phyloP scores from a whole-genome alignment of 2,329 filamentous ascomycete species.

The Alternaria tenuissima region DNA sequence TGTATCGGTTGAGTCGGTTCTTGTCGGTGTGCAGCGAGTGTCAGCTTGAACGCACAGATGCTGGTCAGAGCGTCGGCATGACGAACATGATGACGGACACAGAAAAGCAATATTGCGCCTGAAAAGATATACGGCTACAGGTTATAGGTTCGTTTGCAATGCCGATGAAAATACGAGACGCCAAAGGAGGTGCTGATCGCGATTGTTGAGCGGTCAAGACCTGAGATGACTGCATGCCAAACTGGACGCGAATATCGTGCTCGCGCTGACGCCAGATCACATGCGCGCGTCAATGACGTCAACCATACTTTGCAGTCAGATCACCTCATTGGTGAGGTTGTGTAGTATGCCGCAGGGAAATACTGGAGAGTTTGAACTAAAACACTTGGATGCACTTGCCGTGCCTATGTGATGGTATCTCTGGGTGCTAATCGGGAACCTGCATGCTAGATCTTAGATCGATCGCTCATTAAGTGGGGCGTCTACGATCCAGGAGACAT shows the following conservation, averaged over 20 bases:
- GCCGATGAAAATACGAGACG: background rate
- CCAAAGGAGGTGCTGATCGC: background rate
- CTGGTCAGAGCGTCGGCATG: background rate
- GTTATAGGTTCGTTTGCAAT: background rate
- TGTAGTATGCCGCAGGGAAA: background rate
- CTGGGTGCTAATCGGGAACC: background rate
- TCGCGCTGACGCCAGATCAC: constrained; percentile 18
- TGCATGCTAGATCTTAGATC: constrained; percentile 16
- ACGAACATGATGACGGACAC: constrained; percentile 1
- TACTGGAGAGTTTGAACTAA: background rate
- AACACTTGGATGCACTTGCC: background rate
- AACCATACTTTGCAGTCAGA: background rate
- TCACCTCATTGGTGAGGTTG: background rate
- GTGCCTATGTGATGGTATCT: background rate
- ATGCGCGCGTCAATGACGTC: constrained; percentile 16
- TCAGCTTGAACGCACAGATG: constrained; percentile 1
- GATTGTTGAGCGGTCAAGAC: constrained; percentile 8
- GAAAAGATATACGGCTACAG: background rate
- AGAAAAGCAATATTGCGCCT: background rate
- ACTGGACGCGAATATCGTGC: background rate
- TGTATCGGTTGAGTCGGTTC: background rate
- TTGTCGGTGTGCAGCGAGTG: background rate
- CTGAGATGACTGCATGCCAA: background rate
- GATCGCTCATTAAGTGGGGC: constrained; percentile 3
- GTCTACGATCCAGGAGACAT: constrained; percentile 6